Percentiles rank a stretch among this genome's conserved stretches.
phyloP scores from a whole-genome alignment of 2,329 filamentous ascomycete species.

The Verruconis gallopava region DNA sequence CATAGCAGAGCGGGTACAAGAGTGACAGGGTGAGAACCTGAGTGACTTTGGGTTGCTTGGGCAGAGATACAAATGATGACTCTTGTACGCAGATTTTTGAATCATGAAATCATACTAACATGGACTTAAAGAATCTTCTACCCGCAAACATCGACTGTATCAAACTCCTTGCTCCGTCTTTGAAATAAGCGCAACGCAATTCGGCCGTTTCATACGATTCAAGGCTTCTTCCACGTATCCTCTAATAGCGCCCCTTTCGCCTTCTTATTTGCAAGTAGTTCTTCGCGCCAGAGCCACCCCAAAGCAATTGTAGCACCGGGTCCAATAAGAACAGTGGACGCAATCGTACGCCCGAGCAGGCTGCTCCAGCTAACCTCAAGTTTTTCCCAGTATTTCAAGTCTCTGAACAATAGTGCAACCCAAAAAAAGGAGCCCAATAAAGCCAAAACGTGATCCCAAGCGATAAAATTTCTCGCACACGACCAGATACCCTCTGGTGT shows the following conservation, averaged over 20 bases:
- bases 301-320: conserved; percentile 2
- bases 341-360: not conserved
- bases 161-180: no score
- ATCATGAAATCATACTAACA: no score
- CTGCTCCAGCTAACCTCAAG: conserved; percentile 3
- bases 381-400: conserved; percentile 4
- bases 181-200: no score
- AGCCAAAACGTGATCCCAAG: not conserved
- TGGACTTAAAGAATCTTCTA: no score
- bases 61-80: no score
- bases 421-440: conserved; percentile 2
- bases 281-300: conserved; percentile 7
- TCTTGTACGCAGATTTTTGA: no score
- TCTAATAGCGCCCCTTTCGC: not conserved
- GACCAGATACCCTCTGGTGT: not conserved
- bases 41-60: no score
- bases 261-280: not conserved
- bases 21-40: no score
- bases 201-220: no score
- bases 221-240: not conserved
- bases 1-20: no score
- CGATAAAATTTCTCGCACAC: conserved; percentile 1
- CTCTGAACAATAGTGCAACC: conserved; percentile 4
- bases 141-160: no score
- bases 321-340: not conserved